Evolutionary conservation across 345 rosid genomes (phyloP), one percentile per base, ranked within the genome.

Genomic region (Hibiscus syriacus): DNA sequence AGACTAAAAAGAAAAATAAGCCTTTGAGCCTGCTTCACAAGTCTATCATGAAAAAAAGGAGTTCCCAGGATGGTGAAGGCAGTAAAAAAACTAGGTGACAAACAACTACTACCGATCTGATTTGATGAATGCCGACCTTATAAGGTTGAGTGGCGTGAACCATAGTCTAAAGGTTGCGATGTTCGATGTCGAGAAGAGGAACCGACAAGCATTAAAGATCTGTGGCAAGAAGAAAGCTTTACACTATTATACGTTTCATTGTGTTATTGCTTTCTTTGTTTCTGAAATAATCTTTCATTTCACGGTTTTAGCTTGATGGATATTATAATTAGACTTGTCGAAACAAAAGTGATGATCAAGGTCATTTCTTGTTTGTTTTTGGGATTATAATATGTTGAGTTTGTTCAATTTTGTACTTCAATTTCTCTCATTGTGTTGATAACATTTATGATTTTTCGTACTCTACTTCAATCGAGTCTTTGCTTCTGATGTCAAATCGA

Each of bases 71-170:
- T 87, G 92, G 86, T 86, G 4, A 89, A 89, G 84, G 85, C 85
- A 49, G 92, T 87, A 14, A 71, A 32, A 6, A 89, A 80, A 77
- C 90, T 80, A 93, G 96, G 96, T 90, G 36, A 87, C 80, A 1
- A 87, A 85, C 71, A 89, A 88, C 89, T 78, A 84, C 78, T 90
- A 90, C 88, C 83, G 94, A 76, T 94, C 94, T 19, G 98, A 93
- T 80, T 73, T 93, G 63, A 90, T 83, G 85, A 81, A 80, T 10
- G 93, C 93, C 1, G 90, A 97, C 43, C 97, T 93, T 55, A 88
- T 97, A 66, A 84, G 96, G 79, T 83, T 93, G 79, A 87, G 90
- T 32, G 92, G 65, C 6, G 90, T 90, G 54, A 81, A 88, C 83
- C 79, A 82, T 73, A 82, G 98, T 76, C 81, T 93, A 38, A 90